Evolutionary conservation across 2,329 filamentous ascomycete species (phyloP), one percentile per base, ranked within the genome.

Genomic region (Teratosphaeria nubilosa): DNA sequence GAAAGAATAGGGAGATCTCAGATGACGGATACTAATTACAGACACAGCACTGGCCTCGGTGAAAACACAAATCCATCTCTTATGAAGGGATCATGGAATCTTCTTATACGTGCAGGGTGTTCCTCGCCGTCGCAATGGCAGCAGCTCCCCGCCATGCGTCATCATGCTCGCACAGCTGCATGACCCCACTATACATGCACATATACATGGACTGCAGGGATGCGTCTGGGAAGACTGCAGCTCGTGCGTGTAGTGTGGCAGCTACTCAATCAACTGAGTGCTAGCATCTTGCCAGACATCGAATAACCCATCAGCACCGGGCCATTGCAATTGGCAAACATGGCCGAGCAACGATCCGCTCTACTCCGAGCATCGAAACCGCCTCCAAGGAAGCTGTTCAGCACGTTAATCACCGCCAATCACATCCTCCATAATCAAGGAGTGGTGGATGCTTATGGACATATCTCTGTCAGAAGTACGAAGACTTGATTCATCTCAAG

Each of bases 401-500:
- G 63, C 62, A 68, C 61, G 14, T 65, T 73, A 50, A 72, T 73
- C 37, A 70, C 68, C 5, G 69, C 70, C 16, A 71, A 71, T 59
- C 72, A 73, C 58, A 71, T 73, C 59, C 65, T 73, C 3, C 67
- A 71, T 52, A 57, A 68, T 51, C 65, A 70, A 54, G 55, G 58
- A 54, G 64, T 71, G 52, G 64, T 72, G 54, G 70, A 73, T 58
- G 69, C 68, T 10, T 71, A 64, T 62, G 69, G 70, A 7, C 70
- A 72, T 64, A 67, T 73, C 54, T 68, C 64, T 20, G 69, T 72
- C 6, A 66, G 72, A 41, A 72, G 41, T 48, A 48, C 9, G 20
- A 20, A 20, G 41, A 22, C n/a, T 22, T 3, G n/a, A 48, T 22
- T n/a, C n/a, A 20, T 48, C 16, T 22, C n/a, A 30, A 30, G 27